Evolutionary conservation across 2,329 filamentous ascomycete genomes (phyloP).

Genomic region (Remersonia thermophila): DNA sequence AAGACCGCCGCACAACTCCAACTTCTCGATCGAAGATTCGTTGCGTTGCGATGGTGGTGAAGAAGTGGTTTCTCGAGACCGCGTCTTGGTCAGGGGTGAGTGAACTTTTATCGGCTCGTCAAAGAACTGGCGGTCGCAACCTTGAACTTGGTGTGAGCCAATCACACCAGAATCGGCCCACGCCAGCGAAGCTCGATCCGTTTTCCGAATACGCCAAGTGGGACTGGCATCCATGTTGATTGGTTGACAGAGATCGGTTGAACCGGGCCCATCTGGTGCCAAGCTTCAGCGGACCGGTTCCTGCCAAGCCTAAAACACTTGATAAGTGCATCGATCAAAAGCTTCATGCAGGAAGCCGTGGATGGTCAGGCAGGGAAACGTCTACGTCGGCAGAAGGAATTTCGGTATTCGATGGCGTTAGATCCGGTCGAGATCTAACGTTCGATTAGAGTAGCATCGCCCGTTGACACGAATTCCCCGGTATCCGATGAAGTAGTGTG

Average conservation of each 20-base stretch:
- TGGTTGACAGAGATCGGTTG: constrained; percentile 8
- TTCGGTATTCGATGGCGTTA: too few species aligned
- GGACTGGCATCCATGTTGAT: constrained; percentile 3
- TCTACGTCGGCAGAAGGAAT: too few species aligned
- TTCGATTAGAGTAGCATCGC: too few species aligned
- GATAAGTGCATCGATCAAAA: constrained; percentile 3
- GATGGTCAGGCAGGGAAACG: too few species aligned
- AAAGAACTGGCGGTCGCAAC: constrained; percentile 3
- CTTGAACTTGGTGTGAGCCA: neutral
- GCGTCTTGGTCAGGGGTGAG: constrained; percentile 13
- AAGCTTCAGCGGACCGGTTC: constrained; percentile 6
- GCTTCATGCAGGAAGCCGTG: neutral
- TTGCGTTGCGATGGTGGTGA: constrained; percentile 10
- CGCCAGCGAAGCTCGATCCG: constrained; percentile 12
- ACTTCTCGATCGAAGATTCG: constrained; percentile 3
- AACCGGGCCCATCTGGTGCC: constrained; percentile 1
- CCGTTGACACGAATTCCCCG: too few species aligned
- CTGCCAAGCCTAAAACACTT: constrained; percentile 12
- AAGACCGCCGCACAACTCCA: constrained; percentile 6
- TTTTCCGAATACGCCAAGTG: constrained; percentile 14
- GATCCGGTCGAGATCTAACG: too few species aligned
- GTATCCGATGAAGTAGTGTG: too few species aligned
- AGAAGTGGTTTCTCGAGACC: constrained; percentile 3
- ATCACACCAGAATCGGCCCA: constrained; percentile 18
- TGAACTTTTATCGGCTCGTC: constrained; percentile 14